Conservation (phyloP, 345 rosid species). For the Abelmoschus esculentus region DNA sequence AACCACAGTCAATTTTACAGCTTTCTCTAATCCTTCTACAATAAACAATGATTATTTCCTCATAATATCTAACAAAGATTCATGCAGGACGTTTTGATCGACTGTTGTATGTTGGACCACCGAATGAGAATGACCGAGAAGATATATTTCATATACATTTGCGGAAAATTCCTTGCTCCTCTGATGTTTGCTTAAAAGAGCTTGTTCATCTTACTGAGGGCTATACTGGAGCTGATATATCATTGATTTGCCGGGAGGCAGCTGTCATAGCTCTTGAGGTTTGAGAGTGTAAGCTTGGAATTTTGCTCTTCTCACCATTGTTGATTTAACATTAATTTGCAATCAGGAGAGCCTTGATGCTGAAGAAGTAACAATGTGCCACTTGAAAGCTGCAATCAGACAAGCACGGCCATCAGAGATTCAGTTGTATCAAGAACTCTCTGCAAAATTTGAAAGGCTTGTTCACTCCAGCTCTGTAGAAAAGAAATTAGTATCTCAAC, state of each 20-base stretch:
- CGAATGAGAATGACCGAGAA: conserved; percentile 62
- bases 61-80: conserved; percentile 15
- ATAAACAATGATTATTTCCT: neutral
- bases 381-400: conserved; percentile 47
- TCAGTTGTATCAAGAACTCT: conserved; percentile 45
- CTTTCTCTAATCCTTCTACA: neutral
- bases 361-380: conserved; percentile 56
- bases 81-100: conserved; percentile 82
- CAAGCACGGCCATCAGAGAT: conserved; percentile 42
- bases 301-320: neutral
- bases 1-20: neutral
- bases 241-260: conserved; percentile 83
- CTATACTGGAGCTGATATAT: conserved; percentile 86
- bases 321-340: neutral
- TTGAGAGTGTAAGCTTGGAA: neutral
- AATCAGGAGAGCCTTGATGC: conserved; percentile 61
- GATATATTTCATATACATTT: conserved; percentile 72
- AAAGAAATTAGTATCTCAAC: conserved; percentile 13
- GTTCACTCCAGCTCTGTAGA: conserved; percentile 35
- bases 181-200: conserved; percentile 47
- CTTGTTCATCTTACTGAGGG: conserved; percentile 60
- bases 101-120: conserved; percentile 85
- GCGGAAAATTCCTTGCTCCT: conserved; percentile 55
- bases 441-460: conserved; percentile 61
- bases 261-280: conserved; percentile 76